phyloP scores from a whole-genome alignment of 2,329 filamentous ascomycete species.

The Aureobasidium pullulans region DNA sequence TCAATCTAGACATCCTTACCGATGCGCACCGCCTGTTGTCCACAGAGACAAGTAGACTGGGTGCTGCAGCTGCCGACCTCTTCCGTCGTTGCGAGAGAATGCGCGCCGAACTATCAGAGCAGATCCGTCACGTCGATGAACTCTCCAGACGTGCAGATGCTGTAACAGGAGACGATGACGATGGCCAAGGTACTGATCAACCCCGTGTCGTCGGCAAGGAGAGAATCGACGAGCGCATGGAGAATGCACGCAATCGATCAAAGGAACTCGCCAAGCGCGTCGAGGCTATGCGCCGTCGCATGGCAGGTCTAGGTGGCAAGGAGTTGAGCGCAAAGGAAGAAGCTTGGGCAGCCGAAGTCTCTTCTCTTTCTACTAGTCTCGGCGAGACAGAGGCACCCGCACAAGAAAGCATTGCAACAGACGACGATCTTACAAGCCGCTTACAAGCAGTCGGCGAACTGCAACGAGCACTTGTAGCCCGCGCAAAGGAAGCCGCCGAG shows the following conservation, averaged over 20 bases:
- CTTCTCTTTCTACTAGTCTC: conserved; percentile 34
- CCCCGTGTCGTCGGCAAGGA: conserved; percentile 29
- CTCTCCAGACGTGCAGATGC: conserved; percentile 60
- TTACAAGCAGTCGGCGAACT: conserved; percentile 22
- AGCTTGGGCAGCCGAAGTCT: conserved; percentile 52
- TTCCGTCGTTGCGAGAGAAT: conserved; percentile 64
- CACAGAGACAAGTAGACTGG: conserved; percentile 61
- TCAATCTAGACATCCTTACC: conserved; percentile 64
- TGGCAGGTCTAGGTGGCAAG: conserved; percentile 40
- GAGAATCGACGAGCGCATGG: conserved; percentile 53
- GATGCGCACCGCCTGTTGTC: conserved; percentile 65
- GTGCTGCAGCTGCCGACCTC: conserved; percentile 62
- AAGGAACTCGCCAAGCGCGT: conserved; percentile 51
- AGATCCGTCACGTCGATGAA: conserved; percentile 59
- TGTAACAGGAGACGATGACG: conserved; percentile 53
- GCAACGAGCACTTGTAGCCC: conserved; percentile 21
- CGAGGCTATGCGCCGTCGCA: conserved; percentile 49
- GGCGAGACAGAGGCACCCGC: background rate
- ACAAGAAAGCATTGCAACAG: background rate
- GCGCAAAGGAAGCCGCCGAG: conserved; percentile 25
- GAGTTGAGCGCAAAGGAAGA: conserved; percentile 56
- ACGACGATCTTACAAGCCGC: conserved; percentile 15
- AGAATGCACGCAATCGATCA: conserved; percentile 49
- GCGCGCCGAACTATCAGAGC: conserved; percentile 59
- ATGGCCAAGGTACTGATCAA: conserved; percentile 25